Conservation (phyloP, 768 basidiomycete species). For the Scleroderma bovista region DNA sequence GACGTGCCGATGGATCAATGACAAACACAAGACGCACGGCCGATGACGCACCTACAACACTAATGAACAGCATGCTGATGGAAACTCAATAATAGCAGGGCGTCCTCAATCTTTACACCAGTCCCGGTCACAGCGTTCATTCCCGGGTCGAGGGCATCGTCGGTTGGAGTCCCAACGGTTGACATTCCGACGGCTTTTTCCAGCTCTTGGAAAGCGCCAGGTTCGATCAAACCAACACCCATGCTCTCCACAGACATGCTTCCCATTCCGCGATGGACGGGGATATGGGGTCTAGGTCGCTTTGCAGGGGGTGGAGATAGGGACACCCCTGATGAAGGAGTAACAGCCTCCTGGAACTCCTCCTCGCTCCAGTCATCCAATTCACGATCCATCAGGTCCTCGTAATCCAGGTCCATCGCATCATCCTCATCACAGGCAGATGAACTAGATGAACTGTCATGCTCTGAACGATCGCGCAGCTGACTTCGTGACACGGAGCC, state of each 20-base stretch:
- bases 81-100: slow-evolving; percentile 68
- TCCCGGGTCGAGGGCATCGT: slow-evolving; percentile 19
- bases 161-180: slow-evolving; percentile 14
- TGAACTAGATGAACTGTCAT: slow-evolving; percentile 47
- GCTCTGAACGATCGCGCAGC: slow-evolving; percentile 37
- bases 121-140: slow-evolving; percentile 31
- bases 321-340: slow-evolving; percentile 56
- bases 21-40: background rate
- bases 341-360: slow-evolving; percentile 69
- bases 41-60: slow-evolving; percentile 17
- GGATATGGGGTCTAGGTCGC: slow-evolving; percentile 23
- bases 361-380: slow-evolving; percentile 55
- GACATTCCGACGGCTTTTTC: slow-evolving; percentile 38
- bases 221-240: slow-evolving; percentile 33
- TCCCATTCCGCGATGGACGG: slow-evolving; percentile 23
- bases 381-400: slow-evolving; percentile 43
- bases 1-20: slow-evolving; percentile 2
- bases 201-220: slow-evolving; percentile 41
- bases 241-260: slow-evolving; percentile 26
- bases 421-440: slow-evolving; percentile 41
- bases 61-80: slow-evolving; percentile 60
- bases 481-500: slow-evolving; percentile 20
- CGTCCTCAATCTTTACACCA: slow-evolving; percentile 69
- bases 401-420: slow-evolving; percentile 46
- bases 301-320: slow-evolving; percentile 34